Base-by-base conservation (phyloP, 2,329 filamentous ascomycete species). In the Aureobasidium sp. region DNA sequence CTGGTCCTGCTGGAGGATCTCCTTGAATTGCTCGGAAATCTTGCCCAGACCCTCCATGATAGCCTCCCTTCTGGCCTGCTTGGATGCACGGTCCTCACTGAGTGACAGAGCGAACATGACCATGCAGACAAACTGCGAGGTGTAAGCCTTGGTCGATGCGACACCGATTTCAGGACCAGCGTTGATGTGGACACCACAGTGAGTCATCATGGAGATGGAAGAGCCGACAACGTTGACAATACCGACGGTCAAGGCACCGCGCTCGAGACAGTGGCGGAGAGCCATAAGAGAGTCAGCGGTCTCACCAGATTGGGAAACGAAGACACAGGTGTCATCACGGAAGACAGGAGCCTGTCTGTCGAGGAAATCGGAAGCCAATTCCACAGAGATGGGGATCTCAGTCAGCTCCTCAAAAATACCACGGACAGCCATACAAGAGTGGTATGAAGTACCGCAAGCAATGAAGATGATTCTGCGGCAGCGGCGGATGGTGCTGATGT, bases 171-270 rank as follows among this genome's bases (percentile, higher is more conserved):
- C 94, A 60, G 94, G 94, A 62, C 94, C 94, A 68, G 94, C 94
- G 78, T 99, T 99, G 82, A 99, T 92, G 82, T 99, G 94, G 62
- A 99, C 94, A 91, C 94, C 94, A 72, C 94, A 99, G 85, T 99
- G 94, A 67, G 94, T 99, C 72, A 99, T 88, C 70, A 99, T 88
- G 51, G 94, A 99, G 78, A 99, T 99, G 73, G 92, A 97, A 62
- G 94, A 97, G 71, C 94, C 94, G 71, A 99, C 94, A 65, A 96
- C 91, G 80, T 99, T 99, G 78, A 99, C 94, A 68, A 97, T 92
- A 81, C 94, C 94, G 67, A 99, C 94, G 47, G 94, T 97, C 77
- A 99, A 81, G 56, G 94, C 94, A 71, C 94, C 94, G 67, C 94
- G 91, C 84, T 99, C 94, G 75, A 99, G 81, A 80, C 94, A 99